These are phyloP conservation scores for Coprinellus micaceus DNA, from an alignment of 768 basidiomycete genomes.

Conservation along the genomic window DNA sequence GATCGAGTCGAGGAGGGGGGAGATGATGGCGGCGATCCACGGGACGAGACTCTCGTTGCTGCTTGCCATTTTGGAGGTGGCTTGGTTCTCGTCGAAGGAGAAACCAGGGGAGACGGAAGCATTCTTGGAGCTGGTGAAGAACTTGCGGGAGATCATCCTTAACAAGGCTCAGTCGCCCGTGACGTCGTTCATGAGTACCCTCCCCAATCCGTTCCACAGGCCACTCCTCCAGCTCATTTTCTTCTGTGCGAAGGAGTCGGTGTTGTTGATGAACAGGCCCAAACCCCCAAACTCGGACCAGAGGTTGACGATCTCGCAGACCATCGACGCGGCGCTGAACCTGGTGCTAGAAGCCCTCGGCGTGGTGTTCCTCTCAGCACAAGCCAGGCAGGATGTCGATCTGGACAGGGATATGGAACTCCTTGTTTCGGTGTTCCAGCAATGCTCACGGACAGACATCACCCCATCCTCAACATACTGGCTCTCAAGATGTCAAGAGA, in stretches of 20 bases:
- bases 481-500: conserved; percentile 78
- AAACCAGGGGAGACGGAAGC: conserved; percentile 50
- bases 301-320: conserved; percentile 52
- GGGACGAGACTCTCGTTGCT: conserved; percentile 70
- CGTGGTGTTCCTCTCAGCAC: conserved; percentile 62
- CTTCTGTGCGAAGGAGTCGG: conserved; percentile 66
- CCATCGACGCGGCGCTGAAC: conserved; percentile 58
- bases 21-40: conserved; percentile 84
- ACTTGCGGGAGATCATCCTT: conserved; percentile 60
- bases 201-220: conserved; percentile 72
- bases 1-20: conserved; percentile 66
- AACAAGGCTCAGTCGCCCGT: conserved; percentile 75
- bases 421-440: conserved; percentile 78
- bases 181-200: conserved; percentile 63
- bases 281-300: conserved; percentile 58
- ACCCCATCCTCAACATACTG: conserved; percentile 68
- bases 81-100: conserved; percentile 57
- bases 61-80: conserved; percentile 72
- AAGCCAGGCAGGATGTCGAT: conserved; percentile 52
- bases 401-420: conserved; percentile 80
- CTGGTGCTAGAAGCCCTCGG: conserved; percentile 68
- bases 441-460: conserved; percentile 67
- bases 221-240: conserved; percentile 76
- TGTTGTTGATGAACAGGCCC: conserved; percentile 44
- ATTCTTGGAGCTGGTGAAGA: conserved; percentile 60